phyloP scores from a whole-genome alignment of 164 flowering plant genomes.

The Dillenia turbinata region DNA sequence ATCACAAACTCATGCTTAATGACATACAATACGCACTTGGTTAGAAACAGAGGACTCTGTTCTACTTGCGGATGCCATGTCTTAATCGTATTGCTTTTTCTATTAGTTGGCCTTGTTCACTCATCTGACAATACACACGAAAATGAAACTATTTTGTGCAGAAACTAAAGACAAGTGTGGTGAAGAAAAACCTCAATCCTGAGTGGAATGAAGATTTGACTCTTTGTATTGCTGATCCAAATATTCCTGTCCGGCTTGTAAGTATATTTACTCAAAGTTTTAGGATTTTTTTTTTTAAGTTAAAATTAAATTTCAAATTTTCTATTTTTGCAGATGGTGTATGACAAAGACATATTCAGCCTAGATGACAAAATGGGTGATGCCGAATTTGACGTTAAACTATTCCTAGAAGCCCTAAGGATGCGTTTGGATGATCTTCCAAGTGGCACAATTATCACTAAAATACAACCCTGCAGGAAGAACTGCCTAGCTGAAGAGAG shows the following conservation, averaged over 20 bases:
- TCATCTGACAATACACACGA: too few relatives aligned
- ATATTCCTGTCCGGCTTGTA: conserved; percentile 56
- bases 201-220: conserved; percentile 91
- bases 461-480: conserved; percentile 37
- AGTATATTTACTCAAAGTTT: conserved; percentile 12
- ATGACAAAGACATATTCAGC: conserved; percentile 58
- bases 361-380: conserved; percentile 82
- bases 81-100: too few relatives aligned
- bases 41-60: too few relatives aligned
- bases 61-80: too few relatives aligned
- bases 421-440: conserved; percentile 37
- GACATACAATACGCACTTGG: too few relatives aligned
- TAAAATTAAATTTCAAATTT: background rate
- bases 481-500: conserved; percentile 76
- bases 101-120: too few relatives aligned
- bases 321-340: conserved; percentile 47
- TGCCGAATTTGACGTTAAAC: conserved; percentile 53
- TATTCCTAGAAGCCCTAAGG: conserved; percentile 46
- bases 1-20: too few relatives aligned
- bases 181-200: conserved; percentile 60
- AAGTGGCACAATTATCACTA: conserved; percentile 45
- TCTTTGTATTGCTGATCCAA: conserved; percentile 53
- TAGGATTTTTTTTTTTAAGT: too few relatives aligned
- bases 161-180: conserved; percentile 83
- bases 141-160: conserved; percentile 24